Base-by-base conservation (phyloP, 1,284 basidiomycete genomes). In the Pseudozyma sp. region DNA sequence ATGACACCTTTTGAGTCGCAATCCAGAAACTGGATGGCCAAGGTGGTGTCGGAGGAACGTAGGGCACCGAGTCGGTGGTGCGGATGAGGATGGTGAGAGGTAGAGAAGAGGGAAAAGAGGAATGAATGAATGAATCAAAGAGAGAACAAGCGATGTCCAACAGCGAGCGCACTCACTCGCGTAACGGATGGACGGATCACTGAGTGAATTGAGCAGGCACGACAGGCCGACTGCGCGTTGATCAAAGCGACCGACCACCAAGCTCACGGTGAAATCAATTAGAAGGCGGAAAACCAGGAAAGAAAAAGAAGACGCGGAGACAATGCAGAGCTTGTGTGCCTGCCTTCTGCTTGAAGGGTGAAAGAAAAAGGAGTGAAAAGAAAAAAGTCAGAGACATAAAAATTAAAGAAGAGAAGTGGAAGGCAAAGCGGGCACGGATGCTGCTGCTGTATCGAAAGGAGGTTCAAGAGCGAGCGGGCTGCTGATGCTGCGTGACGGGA, bases 51-150 rank as follows among this genome's bases (percentile, higher is more conserved):
- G 18, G 21, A 21, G 14, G 43, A 5, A n/a, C 31, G 50, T 34
- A 52, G 18, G 40, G 50, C 58, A 47, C 31, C 36, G 34, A 5
- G 54, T 10, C 16, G 45, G 34, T 31, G 25, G 40, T 34, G 16
- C 18, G 13, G 39, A 38, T n/a, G 35, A 51, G 40, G 55, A 43
- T 49, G 55, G 49, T 36, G 25, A 50, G 44, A 43, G 48, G 40
- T 43, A 14, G 36, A 52, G 47, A 52, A n/a, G 40, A 21, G 39
- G 50, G 10, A 25, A 21, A 19, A 47, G 50, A 19, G 14, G 43
- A 16, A 34, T 16, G 19, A 14, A n/a, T 16, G 49, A 25, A 40
- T n/a, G 31, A 40, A 48, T 43, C 31, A 19, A 42, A n/a, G 42
- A 54, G 18, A 34, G 35, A 34, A 38, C n/a, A 35, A 38, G 14